These are phyloP conservation scores for Persicaria maculosa DNA, from an alignment of 148 eudicot species.

Conservation along the genomic window DNA sequence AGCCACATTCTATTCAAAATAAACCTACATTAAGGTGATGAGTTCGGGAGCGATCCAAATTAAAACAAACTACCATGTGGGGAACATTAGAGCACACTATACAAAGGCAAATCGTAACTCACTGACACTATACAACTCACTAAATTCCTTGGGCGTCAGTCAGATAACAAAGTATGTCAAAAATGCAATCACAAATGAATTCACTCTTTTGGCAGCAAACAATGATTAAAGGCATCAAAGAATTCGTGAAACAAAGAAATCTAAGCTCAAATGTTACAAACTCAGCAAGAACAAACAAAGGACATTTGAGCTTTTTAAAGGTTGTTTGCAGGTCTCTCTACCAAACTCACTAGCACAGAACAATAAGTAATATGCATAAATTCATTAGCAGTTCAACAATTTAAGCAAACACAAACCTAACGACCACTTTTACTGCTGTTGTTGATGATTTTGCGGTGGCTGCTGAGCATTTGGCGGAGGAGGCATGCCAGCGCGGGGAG, in stretches of 20 bases:
- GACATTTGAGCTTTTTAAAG: not conserved
- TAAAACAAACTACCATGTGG: too few relatives aligned
- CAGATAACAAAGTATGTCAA: too few relatives aligned
- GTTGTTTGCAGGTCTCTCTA: not conserved
- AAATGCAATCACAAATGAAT: too few relatives aligned
- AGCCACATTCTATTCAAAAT: too few relatives aligned
- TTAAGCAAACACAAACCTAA: not conserved
- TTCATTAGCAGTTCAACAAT: not conserved
- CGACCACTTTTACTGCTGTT: constrained; percentile 9
- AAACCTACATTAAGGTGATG: too few relatives aligned
- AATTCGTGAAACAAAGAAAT: not conserved
- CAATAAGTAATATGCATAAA: not conserved
- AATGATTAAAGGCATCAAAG: too few relatives aligned
- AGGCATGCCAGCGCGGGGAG: constrained; percentile 31
- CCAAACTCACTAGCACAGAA: not conserved
- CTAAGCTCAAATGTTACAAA: not conserved
- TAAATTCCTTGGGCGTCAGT: too few relatives aligned
- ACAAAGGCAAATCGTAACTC: too few relatives aligned
- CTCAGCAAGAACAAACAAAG: not conserved
- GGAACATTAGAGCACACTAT: too few relatives aligned
- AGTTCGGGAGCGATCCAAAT: too few relatives aligned
- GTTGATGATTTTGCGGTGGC: constrained; percentile 38
- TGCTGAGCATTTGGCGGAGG: constrained; percentile 37
- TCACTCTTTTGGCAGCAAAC: too few relatives aligned
- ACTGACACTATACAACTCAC: too few relatives aligned